A percentile compares a stretch with the other conserved stretches of the same genome.
Conservation (phyloP, 2,329 filamentous ascomycete species). For the Ophidiomyces ophidiicola region DNA sequence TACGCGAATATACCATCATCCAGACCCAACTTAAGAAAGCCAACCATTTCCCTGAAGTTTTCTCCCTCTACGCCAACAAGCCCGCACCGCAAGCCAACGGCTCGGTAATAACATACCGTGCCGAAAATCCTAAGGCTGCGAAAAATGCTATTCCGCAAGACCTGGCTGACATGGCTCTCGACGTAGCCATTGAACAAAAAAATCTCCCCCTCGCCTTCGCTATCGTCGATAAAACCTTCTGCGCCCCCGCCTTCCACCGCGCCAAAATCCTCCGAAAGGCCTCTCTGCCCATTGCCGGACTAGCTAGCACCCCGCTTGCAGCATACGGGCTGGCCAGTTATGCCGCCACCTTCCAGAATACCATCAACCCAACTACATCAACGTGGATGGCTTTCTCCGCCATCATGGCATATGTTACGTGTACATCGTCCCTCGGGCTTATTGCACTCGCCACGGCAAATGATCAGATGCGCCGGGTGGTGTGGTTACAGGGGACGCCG, state of each 20-base stretch:
- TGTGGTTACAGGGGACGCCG: conserved; percentile 73
- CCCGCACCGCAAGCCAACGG: conserved; percentile 53
- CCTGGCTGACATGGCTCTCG: conserved; percentile 61
- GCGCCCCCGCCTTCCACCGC: conserved; percentile 32
- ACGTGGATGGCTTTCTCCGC: conserved; percentile 69
- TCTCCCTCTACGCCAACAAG: conserved; percentile 75
- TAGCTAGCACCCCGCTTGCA: conserved; percentile 25
- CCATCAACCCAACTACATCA: conserved; percentile 64
- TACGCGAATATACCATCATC: conserved; percentile 62
- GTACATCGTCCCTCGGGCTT: conserved; percentile 68
- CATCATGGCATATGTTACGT: conserved; percentile 69
- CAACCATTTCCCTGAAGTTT: conserved; percentile 64
- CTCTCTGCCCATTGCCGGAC: conserved; percentile 30
- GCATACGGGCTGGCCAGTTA: conserved; percentile 58
- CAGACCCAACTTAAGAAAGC: conserved; percentile 62
- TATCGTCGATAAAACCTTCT: conserved; percentile 54
- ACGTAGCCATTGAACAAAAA: conserved; percentile 65
- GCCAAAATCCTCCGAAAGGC: conserved; percentile 35
- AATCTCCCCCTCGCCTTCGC: conserved; percentile 67
- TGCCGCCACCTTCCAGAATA: conserved; percentile 53
- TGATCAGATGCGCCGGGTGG: conserved; percentile 89
- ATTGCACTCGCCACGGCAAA: conserved; percentile 78
- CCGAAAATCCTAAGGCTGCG: conserved; percentile 55
- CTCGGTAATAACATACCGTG: conserved; percentile 47
- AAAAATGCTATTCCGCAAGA: conserved; percentile 59